phyloP scores from a whole-genome alignment of 2,329 filamentous ascomycete species.

The Botrytis squamosa region DNA sequence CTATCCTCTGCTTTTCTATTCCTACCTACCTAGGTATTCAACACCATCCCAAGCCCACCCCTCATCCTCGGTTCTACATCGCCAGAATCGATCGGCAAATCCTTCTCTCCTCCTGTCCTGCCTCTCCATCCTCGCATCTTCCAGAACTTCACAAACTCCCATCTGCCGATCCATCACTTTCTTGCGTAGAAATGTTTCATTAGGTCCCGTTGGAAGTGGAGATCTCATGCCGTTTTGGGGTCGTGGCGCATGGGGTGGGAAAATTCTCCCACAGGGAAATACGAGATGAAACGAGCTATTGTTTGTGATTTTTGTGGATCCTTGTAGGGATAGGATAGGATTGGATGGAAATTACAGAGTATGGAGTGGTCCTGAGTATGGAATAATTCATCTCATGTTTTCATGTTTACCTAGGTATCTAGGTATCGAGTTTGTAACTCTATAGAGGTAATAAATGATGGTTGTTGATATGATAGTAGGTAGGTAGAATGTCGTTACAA shows the following conservation, averaged over 20 bases:
- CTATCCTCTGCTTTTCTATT: too few relatives aligned
- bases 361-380: too few relatives aligned
- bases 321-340: background rate
- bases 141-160: background rate
- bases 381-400: background rate
- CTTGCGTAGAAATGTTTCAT: background rate
- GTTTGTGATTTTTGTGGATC: background rate
- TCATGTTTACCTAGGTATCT: too few relatives aligned
- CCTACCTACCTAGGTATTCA: too few relatives aligned
- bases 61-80: background rate
- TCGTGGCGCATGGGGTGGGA: background rate
- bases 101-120: background rate
- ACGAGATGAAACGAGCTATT: conserved; percentile 8
- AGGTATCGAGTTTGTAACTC: too few relatives aligned
- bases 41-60: too few relatives aligned
- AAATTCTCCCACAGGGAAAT: background rate
- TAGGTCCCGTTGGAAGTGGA: background rate
- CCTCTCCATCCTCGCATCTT: background rate
- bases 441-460: too few relatives aligned
- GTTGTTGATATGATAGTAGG: background rate
- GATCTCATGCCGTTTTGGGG: background rate
- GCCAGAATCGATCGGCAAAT: background rate
- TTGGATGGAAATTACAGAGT: background rate
- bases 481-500: background rate
- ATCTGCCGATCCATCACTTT: background rate